Evolutionary conservation across 192 early-diverging fungal species (phyloP), one percentile per base, ranked within the genome.

Genomic region (Mortierella claussenii): DNA sequence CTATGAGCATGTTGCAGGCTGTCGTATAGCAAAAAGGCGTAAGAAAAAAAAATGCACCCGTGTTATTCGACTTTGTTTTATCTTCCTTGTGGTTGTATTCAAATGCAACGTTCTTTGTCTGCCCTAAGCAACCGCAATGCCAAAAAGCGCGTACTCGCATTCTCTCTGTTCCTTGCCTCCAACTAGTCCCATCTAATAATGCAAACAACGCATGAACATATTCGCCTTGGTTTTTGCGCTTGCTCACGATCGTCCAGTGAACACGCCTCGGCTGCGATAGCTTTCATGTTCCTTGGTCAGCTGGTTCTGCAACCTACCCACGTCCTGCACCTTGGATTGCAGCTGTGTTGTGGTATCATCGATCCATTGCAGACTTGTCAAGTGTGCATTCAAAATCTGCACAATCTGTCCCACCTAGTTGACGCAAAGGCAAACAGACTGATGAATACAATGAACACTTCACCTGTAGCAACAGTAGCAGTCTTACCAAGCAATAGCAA

Each of bases 301-400:
- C 52, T 73, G 73, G 47, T 55, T 76, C 53, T 86, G 80, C 18
- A 85, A 21, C 23, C 76, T 76, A 18, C 53, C 33, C 21, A 89
- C 74, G 56, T 87, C 85, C 33, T 85, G 79, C 8, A 93, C 81
- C 64, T 87, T 87, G 17, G 74, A 78, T 53, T 82, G 70, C 60
- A 95, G 63, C 33, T 85, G 70, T 17, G 76, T 75, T 17, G 90
- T 84, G n/a, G 74, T 82, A 11, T 60, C 66, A 69, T 98, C 96
- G 15, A 99, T 87, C 97, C 97, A 99, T 79, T 96, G 91, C 28
- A 99, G 83, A 45, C 94, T 91, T 21, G 92, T 88, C 80, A 98
- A 83, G 68, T 99, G 97, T 15, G 87, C 82, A 67, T 98, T 96
- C 60, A 99, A 84, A 54, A 99, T 96, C 68, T 90, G 84, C 21